Base-by-base conservation (phyloP, 2,329 filamentous ascomycete genomes). In the Orbilia brochopaga region DNA sequence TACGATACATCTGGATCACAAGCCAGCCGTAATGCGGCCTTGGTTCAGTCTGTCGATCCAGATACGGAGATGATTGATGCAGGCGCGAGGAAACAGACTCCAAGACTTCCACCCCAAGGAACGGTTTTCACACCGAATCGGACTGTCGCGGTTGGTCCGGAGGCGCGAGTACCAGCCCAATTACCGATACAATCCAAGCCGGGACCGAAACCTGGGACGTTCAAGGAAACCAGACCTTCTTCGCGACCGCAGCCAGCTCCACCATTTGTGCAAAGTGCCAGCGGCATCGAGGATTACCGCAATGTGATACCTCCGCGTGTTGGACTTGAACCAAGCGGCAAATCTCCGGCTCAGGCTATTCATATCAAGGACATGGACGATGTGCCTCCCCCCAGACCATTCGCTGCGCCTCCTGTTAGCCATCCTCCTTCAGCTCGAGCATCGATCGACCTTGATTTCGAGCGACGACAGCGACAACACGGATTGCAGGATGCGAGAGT, bases 1-100 rank as follows among this genome's bases (percentile, higher is more conserved):
- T 84, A 83, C 77, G 86, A 85, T 79, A 81, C 78, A 75, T 82
- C 78, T 62, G 76, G 79, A n/a, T 65, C 69, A 17, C 69, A 66
- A 62, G 69, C 69, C 13, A 64, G 19, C 32, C 61, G 61, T 40
- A 59, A 53, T 48, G 69, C 61, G 4, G 61, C 32, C 8, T 51
- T 59, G 50, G 61, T 32, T 8, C 62, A 65, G 48, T 11, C 52
- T 35, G 56, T 54, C 1, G 69, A 73, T 23, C 44, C 56, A 6
- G 66, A 73, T 46, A 65, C 69, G 23, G 62, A 65, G 32, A 66
- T 73, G 61, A 66, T 73, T n/a, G 69, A 65, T 24, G 24, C 56
- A 24, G 52, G 51, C 15, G 24, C 56, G 44, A 58, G 62, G 55
- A 66, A 73, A 21, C 59, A 53, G 10, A 30, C 52, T 13, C 69